A percentile compares a stretch with the other conserved stretches of the same genome.
Conservation (phyloP, 2,329 filamentous ascomycete species). For the Xylaria sp. region DNA sequence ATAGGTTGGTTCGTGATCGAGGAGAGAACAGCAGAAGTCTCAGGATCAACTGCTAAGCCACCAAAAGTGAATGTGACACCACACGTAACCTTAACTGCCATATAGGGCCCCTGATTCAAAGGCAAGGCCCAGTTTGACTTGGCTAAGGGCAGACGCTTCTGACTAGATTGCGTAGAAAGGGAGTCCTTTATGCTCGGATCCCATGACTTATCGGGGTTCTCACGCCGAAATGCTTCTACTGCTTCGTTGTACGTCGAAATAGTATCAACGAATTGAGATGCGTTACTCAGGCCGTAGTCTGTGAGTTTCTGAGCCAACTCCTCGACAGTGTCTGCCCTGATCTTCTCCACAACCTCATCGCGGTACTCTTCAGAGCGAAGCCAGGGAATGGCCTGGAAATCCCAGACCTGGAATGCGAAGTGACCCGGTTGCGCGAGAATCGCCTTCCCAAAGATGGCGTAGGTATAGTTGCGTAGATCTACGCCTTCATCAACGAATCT, state of each 20-base stretch:
- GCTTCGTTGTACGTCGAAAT: conserved; percentile 5
- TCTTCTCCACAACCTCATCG: conserved; percentile 3
- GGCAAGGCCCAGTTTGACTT: conserved; percentile 10
- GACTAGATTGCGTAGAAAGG: conserved; percentile 4
- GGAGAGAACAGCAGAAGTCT: conserved; percentile 1
- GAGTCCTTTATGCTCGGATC: conserved; percentile 1
- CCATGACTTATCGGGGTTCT: conserved; percentile 4
- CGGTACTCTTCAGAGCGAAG: conserved; percentile 5
- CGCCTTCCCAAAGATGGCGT: conserved; percentile 6
- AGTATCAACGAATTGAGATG: not conserved
- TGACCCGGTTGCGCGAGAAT: conserved; percentile 9
- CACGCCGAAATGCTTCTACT: not conserved
- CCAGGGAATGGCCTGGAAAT: conserved; percentile 4
- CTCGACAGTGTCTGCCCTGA: not conserved
- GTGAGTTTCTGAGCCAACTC: conserved; percentile 5
- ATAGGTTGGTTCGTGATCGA: conserved; percentile 3
- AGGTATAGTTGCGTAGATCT: conserved; percentile 7
- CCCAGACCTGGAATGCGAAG: conserved; percentile 9
- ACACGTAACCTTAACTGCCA: conserved; percentile 3
- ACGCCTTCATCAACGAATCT: conserved; percentile 4
- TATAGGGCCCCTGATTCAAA: conserved; percentile 5
- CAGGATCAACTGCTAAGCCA: not conserved
- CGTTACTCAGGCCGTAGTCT: not conserved
- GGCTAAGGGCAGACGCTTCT: not conserved
- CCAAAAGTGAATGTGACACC: conserved; percentile 5